Evolutionary conservation across 129 eudicot genomes (phyloP), one percentile per base, ranked within the genome.

Genomic region (Artemisia tridentata): DNA sequence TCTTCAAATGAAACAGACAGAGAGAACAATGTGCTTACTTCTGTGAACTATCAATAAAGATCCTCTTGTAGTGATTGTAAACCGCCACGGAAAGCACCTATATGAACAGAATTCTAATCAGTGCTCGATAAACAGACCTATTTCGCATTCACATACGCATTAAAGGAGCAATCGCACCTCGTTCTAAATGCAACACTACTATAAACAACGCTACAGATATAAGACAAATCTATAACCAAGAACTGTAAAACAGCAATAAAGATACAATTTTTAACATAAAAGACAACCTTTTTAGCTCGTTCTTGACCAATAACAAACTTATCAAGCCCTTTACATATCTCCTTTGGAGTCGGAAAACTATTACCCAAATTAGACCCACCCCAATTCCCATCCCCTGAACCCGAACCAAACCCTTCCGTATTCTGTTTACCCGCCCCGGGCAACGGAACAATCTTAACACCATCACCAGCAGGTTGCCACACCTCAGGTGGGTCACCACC

Each of bases 401-500:
- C 80, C 56, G 80, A 56, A 18, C 82, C 95, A 41, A 45, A 72
- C 31, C 88, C 90, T 47, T 78, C 83, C 0, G 74, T 14, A 54
- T 65, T 46, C 0, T 72, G 25, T 12, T 80, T 79, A 3, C 66
- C 80, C 15, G 45, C 10, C 1, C 45, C 45, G 45, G 45, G 45
- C 45, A 65, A 65, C 52, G 79, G 87, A 47, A 80, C 81, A 17
- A 83, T 65, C 46, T 80, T 87, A 17, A 58, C 77, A 69, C 86
- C 83, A 27, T 81, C 92, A 1, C 79, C 80, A 9, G 84, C 85
- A 17, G 87, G 95, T 78, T 84, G 95, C 95, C 95, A 85, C 53
- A 85, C 80, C 86, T 88, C 95, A 46, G 95, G 95, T 25, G 95
- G 95, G 11, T 85, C 95, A 43, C 90, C 90, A 46, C 90, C 9